Evolutionary conservation across 805 yeast species (phyloP), one percentile per base, ranked within the genome.

Genomic region (Kluyveromyces wickerhamii): DNA sequence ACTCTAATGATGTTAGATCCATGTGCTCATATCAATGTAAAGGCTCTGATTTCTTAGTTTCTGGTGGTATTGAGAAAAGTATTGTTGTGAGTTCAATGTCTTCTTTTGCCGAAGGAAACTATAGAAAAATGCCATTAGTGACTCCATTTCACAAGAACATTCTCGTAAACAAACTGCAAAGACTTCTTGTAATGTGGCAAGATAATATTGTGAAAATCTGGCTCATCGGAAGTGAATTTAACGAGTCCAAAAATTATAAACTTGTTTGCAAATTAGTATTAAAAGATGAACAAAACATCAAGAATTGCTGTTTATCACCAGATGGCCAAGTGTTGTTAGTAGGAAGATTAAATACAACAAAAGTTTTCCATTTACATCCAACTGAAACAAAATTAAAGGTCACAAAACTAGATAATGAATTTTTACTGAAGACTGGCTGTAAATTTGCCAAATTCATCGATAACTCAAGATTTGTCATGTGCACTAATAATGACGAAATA

Each of bases 201-300:
- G 94, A 82, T 45, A 87, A 82, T 52, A 66, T 71, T 3, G 72
- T 89, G 27, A 86, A 86, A 52, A 66, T 92, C 8, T 92, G 97
- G 97, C 64, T 60, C 41, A 50, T 85, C 13, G 62, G 60, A 15
- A 54, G 59, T 13, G 63, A 53, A 21, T 27, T 39, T 3, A 39
- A 43, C 8, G 37, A 47, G n/a, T 49, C 41, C 7, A 51, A 49
- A 8, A 50, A 49, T 37, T 60, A 52, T 50, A 72, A 71, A 38
- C 57, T 87, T 39, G 76, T 82, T 2, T 67, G 82, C 35, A 83
- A 83, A 58, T 52, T 84, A 48, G 63, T 71, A 2, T 60, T 80
- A 39, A 67, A 74, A 30, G 92, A 80, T 43, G 94, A 83, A 21
- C 96, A 86, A 43, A 82, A 82, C 58, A 79, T 92, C 32, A 64